Base-by-base conservation (phyloP, 805 yeast species). In the Candida golubevii region DNA sequence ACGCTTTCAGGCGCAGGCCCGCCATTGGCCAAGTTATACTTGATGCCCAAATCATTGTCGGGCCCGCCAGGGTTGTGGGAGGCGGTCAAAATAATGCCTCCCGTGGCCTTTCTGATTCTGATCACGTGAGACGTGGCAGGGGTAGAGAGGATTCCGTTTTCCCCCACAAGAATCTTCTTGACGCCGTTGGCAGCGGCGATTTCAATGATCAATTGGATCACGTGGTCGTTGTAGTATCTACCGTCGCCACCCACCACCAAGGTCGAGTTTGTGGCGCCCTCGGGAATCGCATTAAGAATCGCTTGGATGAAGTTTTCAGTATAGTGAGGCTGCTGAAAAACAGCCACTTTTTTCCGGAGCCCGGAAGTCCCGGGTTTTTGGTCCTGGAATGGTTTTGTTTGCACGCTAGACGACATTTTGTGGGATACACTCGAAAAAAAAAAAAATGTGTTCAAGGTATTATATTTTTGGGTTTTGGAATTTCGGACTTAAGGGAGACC, bases 351-450 rank as follows among this genome's bases (percentile, higher is more conserved):
- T 75, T 91, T 91, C 60, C 99, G 80, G 39, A 91, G 79, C 23
- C 99, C 99, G 7, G 98, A 91, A 18, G 99, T 91, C 32, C 99
- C 99, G 10, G 99, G 98, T 64, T 90, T 93, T 65, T 91, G 99
- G 69, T 90, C 99, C 35, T 67, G 74, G 66, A 79, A 91, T 0
- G 96, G 82, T 10, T 76, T 80, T 18, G 98, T 90, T 33, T 76
- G 60, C 35, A 87, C 51, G 13, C 56, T 38, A 32, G 47, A 49
- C 15, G 55, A 49, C 42, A 62, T 59, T 10, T 10, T 29, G 32
- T 11, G 7, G 28, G n/a, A 29, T 4, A 29, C n/a, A 29, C 32
- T 29, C 6, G n/a, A 29, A 29, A 29, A 12, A 6, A 12, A 12
- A 29, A 29, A 29, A 12, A 6, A 12, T 3, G 10, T 12, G 4